These are phyloP conservation scores for Mycogone perniciosa DNA, from an alignment of 2,329 filamentous ascomycete genomes.

Conservation along the genomic window DNA sequence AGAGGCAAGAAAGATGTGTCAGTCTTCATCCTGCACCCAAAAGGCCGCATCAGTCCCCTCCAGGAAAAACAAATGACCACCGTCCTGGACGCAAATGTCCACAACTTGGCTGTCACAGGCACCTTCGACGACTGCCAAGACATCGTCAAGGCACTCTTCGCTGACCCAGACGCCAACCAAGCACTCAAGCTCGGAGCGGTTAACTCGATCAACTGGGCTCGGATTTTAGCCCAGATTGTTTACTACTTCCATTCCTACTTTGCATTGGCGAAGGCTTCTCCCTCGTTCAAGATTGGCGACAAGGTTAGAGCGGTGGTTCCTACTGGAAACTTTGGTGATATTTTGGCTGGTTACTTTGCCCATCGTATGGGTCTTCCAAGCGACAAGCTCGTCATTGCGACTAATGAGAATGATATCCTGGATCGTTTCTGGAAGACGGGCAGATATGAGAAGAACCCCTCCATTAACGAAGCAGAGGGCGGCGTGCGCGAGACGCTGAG, in stretches of 20 bases:
- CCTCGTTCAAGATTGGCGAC: conserved; percentile 57
- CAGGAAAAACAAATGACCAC: conserved; percentile 98
- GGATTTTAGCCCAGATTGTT: conserved; percentile 92
- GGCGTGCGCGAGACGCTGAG: conserved; percentile 79
- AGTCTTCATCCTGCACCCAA: conserved; percentile 89
- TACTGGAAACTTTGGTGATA: conserved; percentile 94
- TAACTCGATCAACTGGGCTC: conserved; percentile 94
- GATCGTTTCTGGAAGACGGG: conserved; percentile 92
- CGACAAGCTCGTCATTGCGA: conserved; percentile 85
- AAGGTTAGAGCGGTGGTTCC: conserved; percentile 82
- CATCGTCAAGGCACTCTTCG: conserved; percentile 90
- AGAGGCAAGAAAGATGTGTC: conserved; percentile 95
- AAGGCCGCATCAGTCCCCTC: conserved; percentile 83
- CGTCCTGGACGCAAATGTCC: conserved; percentile 81
- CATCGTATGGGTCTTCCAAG: conserved; percentile 81
- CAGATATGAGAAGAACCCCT: conserved; percentile 72
- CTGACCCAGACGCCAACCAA: conserved; percentile 75
- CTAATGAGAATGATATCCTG: conserved; percentile 96
- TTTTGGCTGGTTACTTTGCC: conserved; percentile 89
- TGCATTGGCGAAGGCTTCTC: conserved; percentile 56
- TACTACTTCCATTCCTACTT: conserved; percentile 98
- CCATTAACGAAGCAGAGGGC: conserved; percentile 39
- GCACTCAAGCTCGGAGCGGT: conserved; percentile 83
- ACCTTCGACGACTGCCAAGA: conserved; percentile 98
- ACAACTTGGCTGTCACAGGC: conserved; percentile 83